Evolutionary conservation across 345 rosid genomes (phyloP), one percentile per base, ranked within the genome.

Genomic region (Eucalyptus sp.): DNA sequence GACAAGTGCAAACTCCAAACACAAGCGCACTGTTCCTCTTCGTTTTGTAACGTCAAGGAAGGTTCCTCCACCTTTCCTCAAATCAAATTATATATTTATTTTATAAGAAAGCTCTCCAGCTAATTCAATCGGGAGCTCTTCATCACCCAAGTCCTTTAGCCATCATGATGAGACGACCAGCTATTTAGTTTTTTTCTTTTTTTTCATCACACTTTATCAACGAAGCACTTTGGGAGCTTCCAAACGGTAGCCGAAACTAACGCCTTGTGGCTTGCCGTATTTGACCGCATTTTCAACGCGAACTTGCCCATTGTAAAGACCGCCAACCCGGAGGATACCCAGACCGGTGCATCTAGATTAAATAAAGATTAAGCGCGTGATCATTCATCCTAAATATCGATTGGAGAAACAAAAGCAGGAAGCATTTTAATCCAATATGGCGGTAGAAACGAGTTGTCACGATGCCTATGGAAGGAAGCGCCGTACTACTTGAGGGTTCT

Each of bases 21-120:
- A 4, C 50, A 41, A 60, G 88, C 76, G 88, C 88, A 86, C 88
- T 81, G 50, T 86, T 44, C 86, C 31, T 60, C 29, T 50, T 86
- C 89, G 88, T 89, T 87, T 60, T 14, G 80, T 44, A 37, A 43
- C 76, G 48, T 41, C 76, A 43, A 92, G 91, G 94, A 92, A 93
- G 90, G 90, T 93, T 91, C 94, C 91, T 85, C 2, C 92, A 89
- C 71, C 91, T 92, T 93, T 90, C 94, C 88, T 90, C 49, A 81
- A 29, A 80, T 41, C 83, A 76, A 76, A 18, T 33, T 71, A 33
- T 41, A 85, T 17, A 64, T 8, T 51, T 86, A 22, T 37, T 86
- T 85, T 50, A 84, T 46, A n/a, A 87, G 84, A 41, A 87, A 83
- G 85, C 54, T 81, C 88, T 76, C 87, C 62, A 50, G 29, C 87